A percentile compares a stretch with the other conserved stretches of the same genome.
phyloP scores from a whole-genome alignment of 1,284 basidiomycete species.

The Pseudomicrostroma phylloplanum region DNA sequence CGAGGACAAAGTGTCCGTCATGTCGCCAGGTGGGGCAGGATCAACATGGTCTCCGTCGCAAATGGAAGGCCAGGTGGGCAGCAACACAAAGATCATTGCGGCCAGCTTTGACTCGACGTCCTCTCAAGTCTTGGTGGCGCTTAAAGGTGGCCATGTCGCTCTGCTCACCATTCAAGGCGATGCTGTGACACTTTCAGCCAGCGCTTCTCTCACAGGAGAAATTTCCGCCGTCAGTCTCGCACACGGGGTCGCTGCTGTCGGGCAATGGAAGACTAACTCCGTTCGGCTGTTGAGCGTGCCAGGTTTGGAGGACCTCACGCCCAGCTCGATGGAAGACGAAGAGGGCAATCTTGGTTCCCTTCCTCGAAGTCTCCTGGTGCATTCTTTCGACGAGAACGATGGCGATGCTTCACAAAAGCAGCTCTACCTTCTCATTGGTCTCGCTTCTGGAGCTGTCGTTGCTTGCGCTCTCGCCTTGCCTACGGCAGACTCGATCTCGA shows the following conservation, averaged over 20 bases:
- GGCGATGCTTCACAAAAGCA: slow-evolving; percentile 45
- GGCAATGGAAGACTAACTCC: slow-evolving; percentile 69
- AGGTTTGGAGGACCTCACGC: slow-evolving; percentile 52
- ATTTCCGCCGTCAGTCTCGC: slow-evolving; percentile 48
- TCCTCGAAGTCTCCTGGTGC: slow-evolving; percentile 66
- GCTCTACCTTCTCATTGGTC: slow-evolving; percentile 67
- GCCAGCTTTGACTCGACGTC: slow-evolving; percentile 55
- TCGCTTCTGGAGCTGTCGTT: slow-evolving; percentile 72
- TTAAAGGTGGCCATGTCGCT: slow-evolving; percentile 60
- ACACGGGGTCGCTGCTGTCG: slow-evolving; percentile 57
- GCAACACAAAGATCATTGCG: slow-evolving; percentile 60
- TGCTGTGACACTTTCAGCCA: slow-evolving; percentile 18
- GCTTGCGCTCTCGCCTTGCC: slow-evolving; percentile 55
- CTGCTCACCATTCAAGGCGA: slow-evolving; percentile 57
- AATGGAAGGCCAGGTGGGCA: too few relatives aligned
- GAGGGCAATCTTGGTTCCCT: slow-evolving; percentile 47
- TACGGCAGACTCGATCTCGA: slow-evolving; percentile 19
- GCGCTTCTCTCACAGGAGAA: slow-evolving; percentile 32
- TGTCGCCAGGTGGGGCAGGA: not conserved
- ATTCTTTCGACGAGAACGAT: slow-evolving; percentile 58
- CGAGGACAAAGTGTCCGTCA: slow-evolving; percentile 7
- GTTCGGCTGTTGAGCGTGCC: slow-evolving; percentile 61
- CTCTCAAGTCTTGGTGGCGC: slow-evolving; percentile 61
- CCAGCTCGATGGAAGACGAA: not conserved
- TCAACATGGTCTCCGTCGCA: not conserved